Evolutionary conservation across 2,329 filamentous ascomycete genomes (phyloP), one percentile per base, ranked within the genome.

Genomic region (Blastomyces parvus): DNA sequence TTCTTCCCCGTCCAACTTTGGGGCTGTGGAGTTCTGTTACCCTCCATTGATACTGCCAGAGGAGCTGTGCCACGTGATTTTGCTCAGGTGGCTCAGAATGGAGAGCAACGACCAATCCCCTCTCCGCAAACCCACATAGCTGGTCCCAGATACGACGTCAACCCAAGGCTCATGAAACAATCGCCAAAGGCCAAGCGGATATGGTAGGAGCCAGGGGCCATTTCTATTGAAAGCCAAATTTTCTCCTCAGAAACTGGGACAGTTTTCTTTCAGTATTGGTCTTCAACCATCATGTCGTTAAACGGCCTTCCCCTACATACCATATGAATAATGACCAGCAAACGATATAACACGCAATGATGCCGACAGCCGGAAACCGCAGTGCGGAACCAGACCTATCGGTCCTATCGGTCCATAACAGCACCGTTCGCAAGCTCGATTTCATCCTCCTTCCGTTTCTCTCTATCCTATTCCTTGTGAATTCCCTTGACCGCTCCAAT

Each of bases 401-500:
- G 2, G n/a, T 66, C 22, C 55, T 1, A 44, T 13, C 25, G 2
- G n/a, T 66, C 61, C 62, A 68, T 38, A 53, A 40, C 57, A 61
- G 66, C 59, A 62, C 65, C 8, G 56, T 70, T 58, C 71, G 76
- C 61, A 83, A 82, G 70, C 74, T 83, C 59, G 81, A 83, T 69
- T 73, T 74, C 30, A 70, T 81, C 33, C 73, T 83, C 7, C 71
- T 83, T 17, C 81, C 81, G 1, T 82, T 83, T 65, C 76, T 83
- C 8, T 80, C 80, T 3, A 66, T 81, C 22, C 70, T 83, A 44
- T 83, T 82, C 67, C 74, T 83, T 8, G 78, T 83, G 67, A 83
- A 83, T 70, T 77, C 78, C 58, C 72, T 83, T 22, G 81, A 83
- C 71, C 81, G 81, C 64, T 77, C 77, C 19, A 83, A 83, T 66